Percentiles rank a stretch among this genome's conserved stretches.
Conservation (phyloP, 345 rosid genomes). For the Fremontodendron californicum region DNA sequence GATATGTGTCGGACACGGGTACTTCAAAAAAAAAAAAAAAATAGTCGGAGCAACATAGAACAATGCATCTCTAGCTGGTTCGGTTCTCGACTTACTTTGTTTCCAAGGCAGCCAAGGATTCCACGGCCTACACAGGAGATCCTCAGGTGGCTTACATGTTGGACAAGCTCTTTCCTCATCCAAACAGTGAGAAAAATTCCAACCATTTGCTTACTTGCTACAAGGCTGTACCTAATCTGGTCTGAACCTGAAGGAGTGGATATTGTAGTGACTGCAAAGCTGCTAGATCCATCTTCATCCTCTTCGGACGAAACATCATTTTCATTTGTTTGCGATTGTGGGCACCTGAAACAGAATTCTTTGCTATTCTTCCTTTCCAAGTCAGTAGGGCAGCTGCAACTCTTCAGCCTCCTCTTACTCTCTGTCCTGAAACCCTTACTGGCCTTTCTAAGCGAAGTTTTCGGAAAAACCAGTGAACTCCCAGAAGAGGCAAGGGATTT, state of each 20-base stretch:
- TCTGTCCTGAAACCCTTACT: conserved; percentile 83
- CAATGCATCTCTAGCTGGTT: not conserved
- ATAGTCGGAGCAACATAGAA: too few species aligned
- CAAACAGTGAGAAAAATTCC: conserved; percentile 90
- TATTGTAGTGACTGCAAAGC: conserved; percentile 30
- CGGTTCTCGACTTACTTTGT: conserved; percentile 53
- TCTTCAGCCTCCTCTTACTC: conserved; percentile 63
- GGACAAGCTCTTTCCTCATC: conserved; percentile 81
- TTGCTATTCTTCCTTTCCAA: conserved; percentile 54
- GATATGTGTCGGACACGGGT: too few species aligned
- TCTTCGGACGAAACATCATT: conserved; percentile 61
- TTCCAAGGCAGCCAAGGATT: conserved; percentile 87
- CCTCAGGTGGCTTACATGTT: conserved; percentile 69
- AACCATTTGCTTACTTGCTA: conserved; percentile 93
- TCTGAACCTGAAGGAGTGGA: conserved; percentile 18
- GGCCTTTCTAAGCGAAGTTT: conserved; percentile 69
- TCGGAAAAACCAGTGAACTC: conserved; percentile 58
- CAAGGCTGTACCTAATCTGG: conserved; percentile 65
- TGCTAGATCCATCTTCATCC: conserved; percentile 52
- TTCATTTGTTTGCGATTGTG: conserved; percentile 44
- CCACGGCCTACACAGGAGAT: conserved; percentile 73
- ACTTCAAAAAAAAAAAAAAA: too few species aligned
- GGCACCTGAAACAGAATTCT: conserved; percentile 73
- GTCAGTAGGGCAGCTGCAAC: conserved; percentile 61
- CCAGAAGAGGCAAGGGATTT: conserved; percentile 34